Percentiles rank a stretch among this genome's conserved stretches.
Evolutionary conservation across 345 rosid species (phyloP).

Genomic region (Gossypium bickii): DNA sequence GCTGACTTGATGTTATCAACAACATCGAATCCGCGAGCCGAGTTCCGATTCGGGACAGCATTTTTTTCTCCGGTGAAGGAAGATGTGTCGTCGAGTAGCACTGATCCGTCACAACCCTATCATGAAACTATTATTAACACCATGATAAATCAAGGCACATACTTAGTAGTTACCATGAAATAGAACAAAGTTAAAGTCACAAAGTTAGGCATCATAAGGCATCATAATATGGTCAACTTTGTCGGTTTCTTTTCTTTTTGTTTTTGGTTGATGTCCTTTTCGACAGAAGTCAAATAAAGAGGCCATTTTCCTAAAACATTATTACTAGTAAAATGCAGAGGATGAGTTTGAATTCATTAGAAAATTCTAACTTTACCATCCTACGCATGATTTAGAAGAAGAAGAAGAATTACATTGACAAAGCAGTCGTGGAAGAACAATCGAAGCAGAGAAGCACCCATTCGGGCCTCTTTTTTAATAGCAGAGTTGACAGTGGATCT

Average conservation of each 20-base stretch:
- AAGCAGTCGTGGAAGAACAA: slow-evolving; percentile 91
- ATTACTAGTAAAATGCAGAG: too few relatives aligned
- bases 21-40: slow-evolving; percentile 72
- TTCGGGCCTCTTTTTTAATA: slow-evolving; percentile 45
- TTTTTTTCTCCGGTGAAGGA: slow-evolving; percentile 75
- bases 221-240: too few relatives aligned
- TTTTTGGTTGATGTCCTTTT: background rate
- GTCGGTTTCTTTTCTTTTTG: too few relatives aligned
- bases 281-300: background rate
- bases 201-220: too few relatives aligned
- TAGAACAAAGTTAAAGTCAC: background rate
- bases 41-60: slow-evolving; percentile 59
- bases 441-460: slow-evolving; percentile 83
- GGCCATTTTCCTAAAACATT: background rate
- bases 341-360: too few relatives aligned
- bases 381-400: too few relatives aligned
- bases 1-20: slow-evolving; percentile 68
- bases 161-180: background rate
- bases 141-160: background rate
- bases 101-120: slow-evolving; percentile 86
- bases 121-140: background rate
- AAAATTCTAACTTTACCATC: too few relatives aligned
- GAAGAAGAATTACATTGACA: slow-evolving; percentile 53
- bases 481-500: slow-evolving; percentile 48
- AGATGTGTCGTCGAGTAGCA: slow-evolving; percentile 75